Base-by-base conservation (phyloP, 2,329 filamentous ascomycete genomes). In the Juglanconis oblonga region DNA sequence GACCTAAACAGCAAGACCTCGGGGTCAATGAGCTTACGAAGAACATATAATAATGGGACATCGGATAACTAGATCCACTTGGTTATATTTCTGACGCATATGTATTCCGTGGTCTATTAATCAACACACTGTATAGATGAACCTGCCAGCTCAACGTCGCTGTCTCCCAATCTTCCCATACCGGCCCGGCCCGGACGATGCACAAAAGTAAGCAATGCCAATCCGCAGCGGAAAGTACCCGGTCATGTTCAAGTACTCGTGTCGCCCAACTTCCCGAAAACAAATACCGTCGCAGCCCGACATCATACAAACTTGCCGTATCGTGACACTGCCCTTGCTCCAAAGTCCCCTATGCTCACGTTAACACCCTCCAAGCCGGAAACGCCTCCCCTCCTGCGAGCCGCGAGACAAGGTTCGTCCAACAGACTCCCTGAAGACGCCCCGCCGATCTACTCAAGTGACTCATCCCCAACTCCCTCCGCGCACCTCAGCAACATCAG, bases 1-100 rank as follows among this genome's bases (percentile, higher is more conserved):
- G 33, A 57, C 32, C n/a, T 52, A 60, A 47, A 48, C 51, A 48
- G 8, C 24, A 55, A 57, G 61, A 58, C 54, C 61, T 63, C 54
- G 44, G 42, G 61, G 61, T 61, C 61, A 54, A 38, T 38, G 51
- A 24, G 38, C 17, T 13, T 17, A 55, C 44, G n/a, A 47, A 17
- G n/a, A 17, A 49, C 9, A 47, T 45, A 38, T 38, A 50, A 31
- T 56, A 55, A 50, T 47, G 51, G 29, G 44, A 24, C 38, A 13
- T 38, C 38, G 4, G n/a, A 13, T 10, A 24, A 24, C 24, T 24
- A 24, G 24, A 24, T 24, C 24, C 24, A 24, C 24, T 24, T 24
- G 24, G 24, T 24, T 24, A 24, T 24, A 24, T 24, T 2, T 24
- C 24, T 24, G 24, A 24, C 24, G 17, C n/a, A 47, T 29, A 36